A percentile compares a stretch with the other conserved stretches of the same genome.
Conservation (phyloP, 2,329 filamentous ascomycete genomes). For the Raffaelea arxii region DNA sequence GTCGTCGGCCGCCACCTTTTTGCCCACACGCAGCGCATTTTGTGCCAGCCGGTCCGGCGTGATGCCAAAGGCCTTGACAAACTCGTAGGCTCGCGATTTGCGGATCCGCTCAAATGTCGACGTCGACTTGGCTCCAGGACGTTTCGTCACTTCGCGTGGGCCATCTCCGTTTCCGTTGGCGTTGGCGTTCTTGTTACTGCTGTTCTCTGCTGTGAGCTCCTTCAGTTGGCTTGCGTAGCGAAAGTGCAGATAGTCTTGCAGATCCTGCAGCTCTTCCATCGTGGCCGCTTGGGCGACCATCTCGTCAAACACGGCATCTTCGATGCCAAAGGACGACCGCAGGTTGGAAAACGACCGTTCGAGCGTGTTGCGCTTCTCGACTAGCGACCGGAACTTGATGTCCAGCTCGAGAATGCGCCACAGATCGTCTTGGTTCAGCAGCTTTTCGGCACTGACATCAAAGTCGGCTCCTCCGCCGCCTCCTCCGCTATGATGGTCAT, state of each 20-base stretch:
- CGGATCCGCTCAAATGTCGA: constrained; percentile 75
- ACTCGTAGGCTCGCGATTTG: constrained; percentile 65
- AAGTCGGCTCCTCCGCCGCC: constrained; percentile 44
- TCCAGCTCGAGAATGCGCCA: constrained; percentile 95
- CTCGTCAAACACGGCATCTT: constrained; percentile 69
- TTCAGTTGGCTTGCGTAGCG: constrained; percentile 78
- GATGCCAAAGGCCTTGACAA: constrained; percentile 86
- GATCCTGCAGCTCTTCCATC: constrained; percentile 91
- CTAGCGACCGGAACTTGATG: constrained; percentile 84
- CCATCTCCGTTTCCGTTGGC: no score
- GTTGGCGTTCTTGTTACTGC: constrained; percentile 48
- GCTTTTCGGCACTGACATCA: constrained; percentile 70
- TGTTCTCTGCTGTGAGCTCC: constrained; percentile 55
- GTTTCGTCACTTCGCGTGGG: constrained; percentile 65
- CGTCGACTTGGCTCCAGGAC: constrained; percentile 72
- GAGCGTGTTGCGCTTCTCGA: constrained; percentile 84
- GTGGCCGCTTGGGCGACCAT: constrained; percentile 72
- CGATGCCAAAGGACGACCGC: constrained; percentile 47
- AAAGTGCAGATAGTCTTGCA: constrained; percentile 95
- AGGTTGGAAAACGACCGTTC: constrained; percentile 70
- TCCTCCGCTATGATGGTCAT: constrained; percentile 28
- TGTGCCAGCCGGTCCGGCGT: constrained; percentile 79
- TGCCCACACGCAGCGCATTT: constrained; percentile 70
- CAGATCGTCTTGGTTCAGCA: constrained; percentile 83
- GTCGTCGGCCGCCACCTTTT: constrained; percentile 78